Evolutionary conservation across 2,329 filamentous ascomycete genomes (phyloP).

Genomic region (Onygena corvina): DNA sequence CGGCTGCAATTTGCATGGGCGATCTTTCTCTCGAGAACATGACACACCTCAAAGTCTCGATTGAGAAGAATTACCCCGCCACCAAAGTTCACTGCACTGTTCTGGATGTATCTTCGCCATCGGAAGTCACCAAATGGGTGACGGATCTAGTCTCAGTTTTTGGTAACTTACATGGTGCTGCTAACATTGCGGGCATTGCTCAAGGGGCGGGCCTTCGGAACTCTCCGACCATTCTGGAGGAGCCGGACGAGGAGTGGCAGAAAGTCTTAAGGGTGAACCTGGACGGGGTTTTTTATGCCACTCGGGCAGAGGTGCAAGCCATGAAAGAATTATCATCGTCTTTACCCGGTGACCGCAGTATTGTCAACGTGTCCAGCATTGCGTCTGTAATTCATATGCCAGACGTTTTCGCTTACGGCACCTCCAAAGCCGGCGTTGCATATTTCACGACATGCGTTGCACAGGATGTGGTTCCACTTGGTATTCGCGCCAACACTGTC

Average conservation of each 20-base stretch:
- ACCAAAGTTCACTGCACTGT: background rate
- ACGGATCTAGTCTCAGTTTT: background rate
- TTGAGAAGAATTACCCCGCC: background rate
- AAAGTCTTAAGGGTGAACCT: background rate
- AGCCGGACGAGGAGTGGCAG: background rate
- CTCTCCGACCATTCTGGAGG: background rate
- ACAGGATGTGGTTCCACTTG: background rate
- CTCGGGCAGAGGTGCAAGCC: background rate
- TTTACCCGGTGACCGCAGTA: background rate
- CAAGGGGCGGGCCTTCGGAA: background rate
- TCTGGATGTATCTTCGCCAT: background rate
- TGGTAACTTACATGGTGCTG: slow-evolving; percentile 1
- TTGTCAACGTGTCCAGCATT: slow-evolving; percentile 2
- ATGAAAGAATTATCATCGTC: background rate
- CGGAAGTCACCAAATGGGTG: background rate
- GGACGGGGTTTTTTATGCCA: background rate
- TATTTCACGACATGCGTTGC: slow-evolving; percentile 3
- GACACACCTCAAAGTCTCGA: background rate
- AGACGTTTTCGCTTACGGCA: slow-evolving; percentile 1
- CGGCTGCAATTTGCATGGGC: background rate
- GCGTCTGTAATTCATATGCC: background rate
- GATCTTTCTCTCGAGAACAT: background rate
- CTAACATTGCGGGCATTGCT: slow-evolving; percentile 1
- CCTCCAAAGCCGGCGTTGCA: background rate
- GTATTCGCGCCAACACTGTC: background rate